phyloP scores from a whole-genome alignment of 1,139 yeast species.

The Nadsonia starkeyi-henricii region DNA sequence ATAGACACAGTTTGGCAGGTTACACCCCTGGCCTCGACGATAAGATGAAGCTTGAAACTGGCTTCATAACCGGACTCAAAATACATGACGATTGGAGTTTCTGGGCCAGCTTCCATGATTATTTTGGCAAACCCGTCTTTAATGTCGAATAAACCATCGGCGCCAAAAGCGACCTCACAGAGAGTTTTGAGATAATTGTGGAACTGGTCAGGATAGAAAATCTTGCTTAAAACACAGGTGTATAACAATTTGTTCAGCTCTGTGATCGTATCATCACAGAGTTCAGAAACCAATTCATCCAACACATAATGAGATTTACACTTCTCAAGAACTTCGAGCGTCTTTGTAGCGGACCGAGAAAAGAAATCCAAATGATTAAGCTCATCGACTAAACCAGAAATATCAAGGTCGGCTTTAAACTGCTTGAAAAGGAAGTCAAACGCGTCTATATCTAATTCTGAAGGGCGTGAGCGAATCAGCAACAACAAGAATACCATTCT shows the following conservation, averaged over 20 bases:
- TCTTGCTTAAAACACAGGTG: background rate
- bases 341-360: background rate
- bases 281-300: background rate
- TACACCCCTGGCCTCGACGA: conserved; percentile 24
- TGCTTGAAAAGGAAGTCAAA: background rate
- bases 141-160: background rate
- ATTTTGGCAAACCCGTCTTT: conserved; percentile 3
- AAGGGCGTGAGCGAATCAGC: conserved; percentile 1
- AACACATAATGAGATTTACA: background rate
- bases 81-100: conserved; percentile 38
- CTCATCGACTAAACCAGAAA: background rate
- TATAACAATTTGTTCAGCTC: background rate
- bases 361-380: background rate
- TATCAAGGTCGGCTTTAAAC: background rate
- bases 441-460: background rate
- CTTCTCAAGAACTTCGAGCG: background rate
- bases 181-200: background rate
- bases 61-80: conserved; percentile 59
- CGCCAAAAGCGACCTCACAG: background rate
- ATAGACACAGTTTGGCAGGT: conserved; percentile 41
- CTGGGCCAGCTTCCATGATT: conserved; percentile 12
- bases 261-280: background rate
- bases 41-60: conserved; percentile 35
- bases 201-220: background rate
- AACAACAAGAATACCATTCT: conserved; percentile 31